phyloP scores from a whole-genome alignment of 257 asterid genomes.

The Solanum lycopersicoides region DNA sequence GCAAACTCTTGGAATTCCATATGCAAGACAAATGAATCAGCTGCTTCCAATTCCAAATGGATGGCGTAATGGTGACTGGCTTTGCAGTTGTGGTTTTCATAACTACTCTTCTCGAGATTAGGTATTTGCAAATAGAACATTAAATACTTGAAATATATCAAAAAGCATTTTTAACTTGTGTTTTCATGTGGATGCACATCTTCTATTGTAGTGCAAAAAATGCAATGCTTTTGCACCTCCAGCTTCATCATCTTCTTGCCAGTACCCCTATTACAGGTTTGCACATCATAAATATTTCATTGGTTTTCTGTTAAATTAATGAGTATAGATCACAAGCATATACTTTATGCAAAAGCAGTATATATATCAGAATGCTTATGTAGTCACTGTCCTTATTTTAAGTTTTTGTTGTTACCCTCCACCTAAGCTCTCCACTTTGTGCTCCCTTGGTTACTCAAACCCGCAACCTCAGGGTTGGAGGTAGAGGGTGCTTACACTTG shows the following conservation, averaged over 20 bases:
- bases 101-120: conserved; percentile 74
- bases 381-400: background rate
- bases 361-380: background rate
- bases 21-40: conserved; percentile 31
- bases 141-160: background rate
- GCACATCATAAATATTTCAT: background rate
- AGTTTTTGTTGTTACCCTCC: background rate
- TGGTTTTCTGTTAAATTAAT: background rate
- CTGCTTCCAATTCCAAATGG: conserved; percentile 44
- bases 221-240: conserved; percentile 55
- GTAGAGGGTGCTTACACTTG: background rate
- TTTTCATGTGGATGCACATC: conserved; percentile 7
- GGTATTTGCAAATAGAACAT: conserved; percentile 22
- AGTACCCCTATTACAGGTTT: conserved; percentile 49
- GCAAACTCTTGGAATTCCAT: conserved; percentile 34
- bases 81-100: conserved; percentile 83
- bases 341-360: background rate
- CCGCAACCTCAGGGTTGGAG: background rate
- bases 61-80: conserved; percentile 93
- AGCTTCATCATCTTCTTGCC: conserved; percentile 34
- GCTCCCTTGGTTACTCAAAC: background rate
- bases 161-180: background rate
- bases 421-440: background rate
- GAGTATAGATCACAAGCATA: background rate
- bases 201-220: conserved; percentile 68